Evolutionary conservation across 495 filamentous ascomycete genomes (phyloP), one percentile per base, ranked within the genome.

Genomic region (Aspergillus nidulans): DNA sequence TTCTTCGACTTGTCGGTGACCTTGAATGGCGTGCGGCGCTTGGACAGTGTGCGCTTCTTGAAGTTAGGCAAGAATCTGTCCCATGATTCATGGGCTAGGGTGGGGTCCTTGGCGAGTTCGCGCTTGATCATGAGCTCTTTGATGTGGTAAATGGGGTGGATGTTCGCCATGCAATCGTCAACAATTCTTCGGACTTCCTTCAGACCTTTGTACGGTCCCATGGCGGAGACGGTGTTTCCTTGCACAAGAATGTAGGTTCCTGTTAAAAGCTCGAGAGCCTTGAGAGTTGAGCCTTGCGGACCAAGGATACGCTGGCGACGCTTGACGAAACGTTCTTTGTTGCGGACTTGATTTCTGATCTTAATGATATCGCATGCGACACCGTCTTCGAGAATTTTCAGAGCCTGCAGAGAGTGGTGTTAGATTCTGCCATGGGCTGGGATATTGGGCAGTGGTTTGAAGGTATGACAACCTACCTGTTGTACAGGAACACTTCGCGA

Each of bases 111-210:
- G 45, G 87, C 88, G n/a, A 99, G 78, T 72, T 99, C 95, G 24
- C 92, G 87, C 75, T 96, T 96, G 75, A 99, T 96, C 94, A 97
- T 97, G 66, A 97, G 81, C 69, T 97, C 92, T 77, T 99, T 99
- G 76, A 99, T 92, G 64, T 92, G 84, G 71, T 95, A 95, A 61
- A 91, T 91, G 1, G 88, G 87, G 66, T 95, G 91, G 58, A 96
- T 85, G 68, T 99, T 99, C 30, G 83, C 83, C 95, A 99, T 97
- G 72, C 90, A 95, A 69, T 97, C 94, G 68, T 96, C 86, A 5
- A 99, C 81, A 7, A 97, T 85, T 16, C 90, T 78, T 46, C 95
- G 86, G 10, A 96, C 85, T 65, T 97, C 91, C 70, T 97, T 97
- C 40, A 99, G 70, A 13, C 91, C 91, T 70, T 95, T 95, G 74